Base-by-base conservation (phyloP, 345 rosid species). In the Gossypium sturtianum region DNA sequence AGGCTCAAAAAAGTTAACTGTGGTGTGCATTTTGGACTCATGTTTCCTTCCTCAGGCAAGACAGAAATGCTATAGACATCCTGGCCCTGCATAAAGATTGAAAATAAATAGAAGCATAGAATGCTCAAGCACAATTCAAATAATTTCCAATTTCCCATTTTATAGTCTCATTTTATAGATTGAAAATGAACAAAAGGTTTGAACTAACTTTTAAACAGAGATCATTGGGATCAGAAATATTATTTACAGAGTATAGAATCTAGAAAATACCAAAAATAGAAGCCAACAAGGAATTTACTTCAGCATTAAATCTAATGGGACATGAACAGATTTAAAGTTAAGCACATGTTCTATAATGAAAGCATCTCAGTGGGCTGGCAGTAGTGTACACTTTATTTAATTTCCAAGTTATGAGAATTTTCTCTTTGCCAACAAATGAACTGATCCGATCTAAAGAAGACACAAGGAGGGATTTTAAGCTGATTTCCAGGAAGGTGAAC, bases 31-130 rank as follows among this genome's bases (percentile, higher is more conserved):
- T 76, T 71, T 5, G 89, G 80, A 65, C 77, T 79, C 15, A 62
- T 59, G 29, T 78, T 82, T 54, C 80, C 90, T 85, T 84, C 85
- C 53, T 88, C 94, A 2, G 97, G 90, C 76, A 90, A 70, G 76
- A 88, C 79, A 23, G 97, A 85, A 82, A 89, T 81, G 75, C 86
- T 87, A 76, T 86, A 88, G 66, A 84, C 85, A 66, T 88, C 91
- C 82, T 83, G 80, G 52, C 82, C 92, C 98, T 90, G 82, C 74
- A 75, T 53, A 78, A 51, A 77, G 61, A 62, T 22, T 52, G 52
- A 23, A 52, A 65, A 47, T 45, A 12, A 71, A 72, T 66, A 34
- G 51, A 3, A 49, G 38, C 2, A 61, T 3, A 59, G 15, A 6
- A 25, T 12, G 16, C 12, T 19, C 17, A 73, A 62, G 7, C 38